Conservation (phyloP, 169 alveolate species). For the Plasmodium berghei region DNA sequence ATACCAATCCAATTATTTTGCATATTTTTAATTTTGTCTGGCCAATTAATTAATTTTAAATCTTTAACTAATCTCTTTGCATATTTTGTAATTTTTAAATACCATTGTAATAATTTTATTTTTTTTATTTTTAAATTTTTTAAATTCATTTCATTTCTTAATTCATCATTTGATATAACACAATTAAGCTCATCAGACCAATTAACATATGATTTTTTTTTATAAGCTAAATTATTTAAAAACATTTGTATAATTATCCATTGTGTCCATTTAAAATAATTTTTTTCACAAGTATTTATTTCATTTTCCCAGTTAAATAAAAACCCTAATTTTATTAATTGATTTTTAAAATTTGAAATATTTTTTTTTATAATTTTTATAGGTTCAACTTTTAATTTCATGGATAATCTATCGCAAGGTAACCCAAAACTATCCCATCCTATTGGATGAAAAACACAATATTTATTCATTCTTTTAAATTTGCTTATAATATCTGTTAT, state of each 20-base stretch:
- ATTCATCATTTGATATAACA: conserved; percentile 94
- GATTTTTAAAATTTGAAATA: conserved; percentile 87
- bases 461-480: conserved; percentile 88
- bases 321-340: conserved; percentile 89
- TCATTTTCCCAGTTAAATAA: conserved; percentile 92
- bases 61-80: conserved; percentile 88
- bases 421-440: conserved; percentile 96
- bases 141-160: conserved; percentile 89
- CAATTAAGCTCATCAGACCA: conserved; percentile 81
- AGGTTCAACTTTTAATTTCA: conserved; percentile 84
- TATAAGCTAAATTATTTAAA: conserved; percentile 89
- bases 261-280: conserved; percentile 93
- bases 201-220: conserved; percentile 86
- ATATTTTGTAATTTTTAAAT: conserved; percentile 88
- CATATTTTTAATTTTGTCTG: conserved; percentile 86
- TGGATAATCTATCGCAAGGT: conserved; percentile 94
- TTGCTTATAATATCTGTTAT: conserved; percentile 91
- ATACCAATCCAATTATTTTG: conserved; percentile 94
- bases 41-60: conserved; percentile 89
- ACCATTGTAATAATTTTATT: conserved; percentile 90
- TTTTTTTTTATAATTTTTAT: conserved; percentile 84
- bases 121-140: conserved; percentile 89
- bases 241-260: conserved; percentile 89
- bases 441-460: conserved; percentile 92
- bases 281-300: conserved; percentile 89